Evolutionary conservation across 176 grass and related monocot genomes (phyloP).

Genomic region (Echinochloa phyllopogon): DNA sequence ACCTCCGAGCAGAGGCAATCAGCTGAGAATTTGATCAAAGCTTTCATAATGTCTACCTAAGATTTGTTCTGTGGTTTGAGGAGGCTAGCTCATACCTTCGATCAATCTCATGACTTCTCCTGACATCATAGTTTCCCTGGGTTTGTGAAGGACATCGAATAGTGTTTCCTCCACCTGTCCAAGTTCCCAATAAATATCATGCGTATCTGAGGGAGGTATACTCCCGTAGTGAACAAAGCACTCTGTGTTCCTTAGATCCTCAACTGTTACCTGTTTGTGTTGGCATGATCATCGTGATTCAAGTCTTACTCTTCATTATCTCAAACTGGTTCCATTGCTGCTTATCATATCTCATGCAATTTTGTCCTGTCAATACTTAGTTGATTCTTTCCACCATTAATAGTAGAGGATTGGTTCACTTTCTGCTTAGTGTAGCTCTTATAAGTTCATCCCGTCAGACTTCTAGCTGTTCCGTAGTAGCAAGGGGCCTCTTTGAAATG

Average conservation of each 20-base stretch:
- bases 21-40: constrained; percentile 94
- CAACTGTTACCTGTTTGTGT: constrained; percentile 37
- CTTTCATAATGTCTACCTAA: constrained; percentile 91
- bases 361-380: constrained; percentile 6
- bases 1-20: constrained; percentile 79
- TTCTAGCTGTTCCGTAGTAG: neutral
- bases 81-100: constrained; percentile 32
- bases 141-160: constrained; percentile 30
- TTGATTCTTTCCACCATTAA: neutral
- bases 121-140: constrained; percentile 40
- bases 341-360: constrained; percentile 8
- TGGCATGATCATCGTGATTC: constrained; percentile 34
- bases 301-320: constrained; percentile 33
- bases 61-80: constrained; percentile 37
- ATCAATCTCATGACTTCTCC: constrained; percentile 33
- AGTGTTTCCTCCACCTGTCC: constrained; percentile 20
- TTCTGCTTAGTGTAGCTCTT: neutral
- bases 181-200: constrained; percentile 44
- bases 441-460: neutral
- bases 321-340: constrained; percentile 23
- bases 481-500: neutral
- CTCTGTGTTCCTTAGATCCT: constrained; percentile 48
- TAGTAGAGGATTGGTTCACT: neutral
- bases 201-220: constrained; percentile 34
- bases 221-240: constrained; percentile 14